Percentiles rank a stretch among this genome's conserved stretches.
phyloP scores from a whole-genome alignment of 2,329 filamentous ascomycete species.

The Pseudogymnoascus sp. region DNA sequence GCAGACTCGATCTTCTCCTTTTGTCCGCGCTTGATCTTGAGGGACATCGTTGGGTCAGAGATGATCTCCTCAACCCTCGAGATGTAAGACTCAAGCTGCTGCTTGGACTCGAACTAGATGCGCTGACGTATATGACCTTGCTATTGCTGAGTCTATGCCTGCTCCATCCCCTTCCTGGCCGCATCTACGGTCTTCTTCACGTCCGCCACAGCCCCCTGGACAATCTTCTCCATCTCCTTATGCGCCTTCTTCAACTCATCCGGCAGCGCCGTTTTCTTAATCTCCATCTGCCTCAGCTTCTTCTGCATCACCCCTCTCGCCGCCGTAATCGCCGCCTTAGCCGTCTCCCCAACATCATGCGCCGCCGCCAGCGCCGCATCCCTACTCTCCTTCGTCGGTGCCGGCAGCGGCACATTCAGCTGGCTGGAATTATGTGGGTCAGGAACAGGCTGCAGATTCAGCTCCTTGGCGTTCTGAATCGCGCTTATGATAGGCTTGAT shows the following conservation, averaged over 20 bases:
- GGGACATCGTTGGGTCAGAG: constrained; percentile 87
- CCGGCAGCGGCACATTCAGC: constrained; percentile 47
- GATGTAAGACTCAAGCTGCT: constrained; percentile 99
- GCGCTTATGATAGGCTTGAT: constrained; percentile 46
- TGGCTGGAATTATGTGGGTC: constrained; percentile 43
- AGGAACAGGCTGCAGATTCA: constrained; percentile 43
- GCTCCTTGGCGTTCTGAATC: constrained; percentile 41
- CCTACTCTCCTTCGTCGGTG: constrained; percentile 50
- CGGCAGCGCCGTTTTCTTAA: constrained; percentile 28
- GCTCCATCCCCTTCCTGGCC: constrained; percentile 30
- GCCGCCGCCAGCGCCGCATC: constrained; percentile 28
- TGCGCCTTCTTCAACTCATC: constrained; percentile 34
- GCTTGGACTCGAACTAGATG: constrained; percentile 29
- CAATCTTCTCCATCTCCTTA: constrained; percentile 33
- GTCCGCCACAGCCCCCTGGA: constrained; percentile 28
- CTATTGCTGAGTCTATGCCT: constrained; percentile 17
- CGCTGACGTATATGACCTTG: neutral
- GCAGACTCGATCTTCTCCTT: constrained; percentile 99
- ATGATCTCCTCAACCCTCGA: constrained; percentile 97
- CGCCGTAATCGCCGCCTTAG: constrained; percentile 24
- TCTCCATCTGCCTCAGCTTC: constrained; percentile 28
- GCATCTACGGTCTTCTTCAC: constrained; percentile 32
- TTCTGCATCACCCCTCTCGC: constrained; percentile 32
- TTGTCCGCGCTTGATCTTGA: constrained; percentile 98
- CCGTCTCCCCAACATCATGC: constrained; percentile 28